Conservation (phyloP, 2,329 filamentous ascomycete genomes). For the Clarireedia hainanense region DNA sequence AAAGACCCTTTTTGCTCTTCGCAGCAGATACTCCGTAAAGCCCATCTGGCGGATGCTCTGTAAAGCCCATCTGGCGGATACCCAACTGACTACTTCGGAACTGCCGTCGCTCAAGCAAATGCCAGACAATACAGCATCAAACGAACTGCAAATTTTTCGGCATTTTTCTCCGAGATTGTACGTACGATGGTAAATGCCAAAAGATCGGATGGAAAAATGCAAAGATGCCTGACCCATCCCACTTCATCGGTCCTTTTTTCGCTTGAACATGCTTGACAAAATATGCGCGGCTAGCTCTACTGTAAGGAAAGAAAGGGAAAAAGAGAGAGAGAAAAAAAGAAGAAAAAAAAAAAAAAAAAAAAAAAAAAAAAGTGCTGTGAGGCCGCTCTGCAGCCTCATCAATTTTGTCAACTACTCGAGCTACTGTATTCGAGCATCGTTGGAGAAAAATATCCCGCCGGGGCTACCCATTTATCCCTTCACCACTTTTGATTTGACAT, state of each 20-base stretch:
- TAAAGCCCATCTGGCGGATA: too few relatives aligned
- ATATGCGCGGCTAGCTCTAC: not conserved
- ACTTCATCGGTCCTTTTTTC: constrained; percentile 6
- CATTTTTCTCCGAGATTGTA: not conserved
- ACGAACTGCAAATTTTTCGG: not conserved
- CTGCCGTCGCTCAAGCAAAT: too few relatives aligned
- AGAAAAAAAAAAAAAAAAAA: too few relatives aligned
- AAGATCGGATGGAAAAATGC: not conserved
- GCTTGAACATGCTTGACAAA: not conserved
- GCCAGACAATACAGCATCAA: too few relatives aligned
- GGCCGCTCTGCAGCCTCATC: not conserved
- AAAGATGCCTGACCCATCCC: not conserved
- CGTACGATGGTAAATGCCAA: not conserved
- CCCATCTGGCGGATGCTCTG: too few relatives aligned
- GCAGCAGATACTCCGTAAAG: too few relatives aligned
- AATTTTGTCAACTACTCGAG: not conserved
- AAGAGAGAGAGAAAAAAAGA: too few relatives aligned
- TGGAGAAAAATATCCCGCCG: not conserved
- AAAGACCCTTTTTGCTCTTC: too few relatives aligned
- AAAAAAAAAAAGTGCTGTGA: not conserved
- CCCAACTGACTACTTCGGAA: too few relatives aligned
- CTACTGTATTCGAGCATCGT: not conserved
- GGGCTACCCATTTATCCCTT: not conserved
- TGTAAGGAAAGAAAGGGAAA: not conserved
- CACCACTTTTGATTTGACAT: not conserved